Evolutionary conservation across 805 yeast genomes (phyloP), one percentile per base, ranked within the genome.

Genomic region (Phaffomyces opuntiae): DNA sequence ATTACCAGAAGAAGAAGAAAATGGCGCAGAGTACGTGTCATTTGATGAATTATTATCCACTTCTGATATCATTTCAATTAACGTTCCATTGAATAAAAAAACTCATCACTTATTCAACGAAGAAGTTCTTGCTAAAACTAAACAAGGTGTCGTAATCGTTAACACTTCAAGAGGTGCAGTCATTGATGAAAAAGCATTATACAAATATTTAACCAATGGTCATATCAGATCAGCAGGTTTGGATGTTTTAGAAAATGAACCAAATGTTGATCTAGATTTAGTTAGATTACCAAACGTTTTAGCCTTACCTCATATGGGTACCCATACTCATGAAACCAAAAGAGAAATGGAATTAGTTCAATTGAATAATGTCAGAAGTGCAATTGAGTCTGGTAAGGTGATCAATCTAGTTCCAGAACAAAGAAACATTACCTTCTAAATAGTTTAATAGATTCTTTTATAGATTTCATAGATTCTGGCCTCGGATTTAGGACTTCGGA

Each of bases 121-220:
- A 40, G 80, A 73, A 12, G 69, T 80, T 2, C 73, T 89, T 45
- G 59, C 65, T 24, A 77, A 81, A 63, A 80, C 85, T 86, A 89
- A 89, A 64, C 78, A 79, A 47, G 93, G 89, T 36, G 89, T 81
- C 32, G 78, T 85, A 14, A 54, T 72, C 25, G 81, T 87, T 36
- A 89, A 89, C 66, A 87, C 95, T 12, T 93, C 96, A 7, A 77
- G 97, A 58, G 97, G 97, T 17, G 83, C 91, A 3, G 80, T 89
- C 37, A 75, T 83, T 53, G 83, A 85, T 60, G 90, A 85, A 61
- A 44, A 60, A 3, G 81, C 81, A 6, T 61, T 86, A 46, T 69
- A 77, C 8, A 68, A 69, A 19, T 77, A 76, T 7, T 67, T 86
- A 53, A 75, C 80, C 54, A 60, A 68, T 3, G 90, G 90, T 16